phyloP scores from a whole-genome alignment of 2,329 filamentous ascomycete genomes.

The Aspergillus sp. region DNA sequence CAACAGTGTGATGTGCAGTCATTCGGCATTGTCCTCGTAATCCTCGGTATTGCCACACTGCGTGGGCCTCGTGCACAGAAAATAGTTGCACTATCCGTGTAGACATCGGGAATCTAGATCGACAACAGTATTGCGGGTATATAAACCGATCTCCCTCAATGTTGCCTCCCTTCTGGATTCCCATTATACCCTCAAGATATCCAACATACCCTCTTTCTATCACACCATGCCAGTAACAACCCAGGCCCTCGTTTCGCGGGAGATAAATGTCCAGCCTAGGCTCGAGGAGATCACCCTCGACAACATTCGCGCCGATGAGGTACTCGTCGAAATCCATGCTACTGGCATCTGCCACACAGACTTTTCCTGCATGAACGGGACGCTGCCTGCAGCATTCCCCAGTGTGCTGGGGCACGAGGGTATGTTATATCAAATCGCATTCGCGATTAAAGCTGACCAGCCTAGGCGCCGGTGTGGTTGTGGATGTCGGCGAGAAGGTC shows the following conservation, averaged over 20 bases:
- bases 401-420: conserved; percentile 23
- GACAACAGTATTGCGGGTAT: no score
- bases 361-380: conserved; percentile 27
- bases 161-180: no score
- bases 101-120: no score
- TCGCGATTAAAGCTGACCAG: not conserved
- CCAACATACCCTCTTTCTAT: not conserved
- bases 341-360: conserved; percentile 38
- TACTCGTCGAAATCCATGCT: conserved; percentile 34
- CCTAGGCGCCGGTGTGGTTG: conserved; percentile 52
- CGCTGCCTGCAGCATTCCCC: conserved; percentile 14
- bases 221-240: conserved; percentile 5
- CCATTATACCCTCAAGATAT: not conserved
- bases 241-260: conserved; percentile 3
- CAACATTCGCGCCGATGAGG: conserved; percentile 21
- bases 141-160: no score
- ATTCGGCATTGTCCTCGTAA: no score
- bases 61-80: no score
- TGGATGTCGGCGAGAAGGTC: conserved; percentile 43
- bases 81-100: no score
- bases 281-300: conserved; percentile 3
- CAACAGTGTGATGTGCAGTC: no score
- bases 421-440: not conserved
- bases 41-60: no score
- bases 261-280: conserved; percentile 7